These are phyloP conservation scores for Monosporascus sp. DNA, from an alignment of 2,329 filamentous ascomycete species.

Conservation along the genomic window DNA sequence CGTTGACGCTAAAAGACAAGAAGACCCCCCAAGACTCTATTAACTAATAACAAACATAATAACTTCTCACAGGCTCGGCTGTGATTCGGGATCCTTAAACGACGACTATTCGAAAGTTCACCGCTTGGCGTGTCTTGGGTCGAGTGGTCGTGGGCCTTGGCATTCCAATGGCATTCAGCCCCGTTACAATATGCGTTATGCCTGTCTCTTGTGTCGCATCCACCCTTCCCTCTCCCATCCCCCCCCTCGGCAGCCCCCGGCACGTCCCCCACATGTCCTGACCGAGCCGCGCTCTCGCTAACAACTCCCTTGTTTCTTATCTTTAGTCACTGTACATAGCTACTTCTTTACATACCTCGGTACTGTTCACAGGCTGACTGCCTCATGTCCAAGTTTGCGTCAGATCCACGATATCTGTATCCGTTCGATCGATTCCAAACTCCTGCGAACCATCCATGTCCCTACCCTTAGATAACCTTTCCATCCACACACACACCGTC, in stretches of 20 bases:
- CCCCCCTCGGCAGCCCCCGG: not conserved
- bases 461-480: not conserved
- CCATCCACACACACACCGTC: not conserved
- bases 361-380: not conserved
- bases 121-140: not conserved
- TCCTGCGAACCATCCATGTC: not conserved
- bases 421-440: not conserved
- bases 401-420: not conserved
- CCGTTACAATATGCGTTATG: not conserved
- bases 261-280: not conserved
- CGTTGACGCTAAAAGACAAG: too few species aligned
- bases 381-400: not conserved
- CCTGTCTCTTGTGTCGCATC: not conserved
- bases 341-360: not conserved
- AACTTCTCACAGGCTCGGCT: not conserved
- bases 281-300: not conserved
- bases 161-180: not conserved
- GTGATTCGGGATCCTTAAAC: not conserved
- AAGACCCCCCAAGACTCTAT: too few species aligned
- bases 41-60: too few species aligned
- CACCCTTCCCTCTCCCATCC: not conserved
- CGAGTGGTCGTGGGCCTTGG: not conserved
- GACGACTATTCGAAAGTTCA: not conserved
- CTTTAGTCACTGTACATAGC: too few species aligned
- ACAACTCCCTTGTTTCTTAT: not conserved